These are phyloP conservation scores for Arthrocladium fulminans DNA, from an alignment of 2,329 filamentous ascomycete genomes.

Conservation along the genomic window DNA sequence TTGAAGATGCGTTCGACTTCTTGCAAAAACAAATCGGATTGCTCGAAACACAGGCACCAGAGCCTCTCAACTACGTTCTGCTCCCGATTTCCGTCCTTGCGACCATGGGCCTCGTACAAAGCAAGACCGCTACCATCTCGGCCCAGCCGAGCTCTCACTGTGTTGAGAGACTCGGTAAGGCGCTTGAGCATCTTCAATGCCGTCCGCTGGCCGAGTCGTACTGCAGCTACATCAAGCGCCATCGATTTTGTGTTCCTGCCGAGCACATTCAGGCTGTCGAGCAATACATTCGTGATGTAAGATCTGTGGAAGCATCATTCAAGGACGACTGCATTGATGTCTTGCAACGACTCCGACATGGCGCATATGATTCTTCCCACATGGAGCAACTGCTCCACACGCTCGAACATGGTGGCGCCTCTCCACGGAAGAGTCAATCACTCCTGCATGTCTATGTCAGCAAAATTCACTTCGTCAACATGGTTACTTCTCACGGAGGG, in stretches of 20 bases:
- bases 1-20: slow-evolving; percentile 15
- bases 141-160: slow-evolving; percentile 10
- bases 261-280: slow-evolving; percentile 15
- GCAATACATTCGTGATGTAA: slow-evolving; percentile 7
- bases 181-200: slow-evolving; percentile 19
- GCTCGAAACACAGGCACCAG: slow-evolving; percentile 19
- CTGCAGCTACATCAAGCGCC: background rate
- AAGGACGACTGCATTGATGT: slow-evolving; percentile 12
- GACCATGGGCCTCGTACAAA: slow-evolving; percentile 11
- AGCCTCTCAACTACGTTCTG: slow-evolving; percentile 9
- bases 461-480: slow-evolving; percentile 22
- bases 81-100: slow-evolving; percentile 22
- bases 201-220: slow-evolving; percentile 8
- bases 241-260: slow-evolving; percentile 14
- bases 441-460: slow-evolving; percentile 10
- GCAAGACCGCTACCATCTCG: slow-evolving; percentile 7
- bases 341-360: slow-evolving; percentile 17
- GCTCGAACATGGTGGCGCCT: slow-evolving; percentile 8
- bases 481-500: slow-evolving; percentile 18
- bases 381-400: slow-evolving; percentile 15
- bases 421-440: slow-evolving; percentile 12
- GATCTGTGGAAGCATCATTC: slow-evolving; percentile 10
- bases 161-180: slow-evolving; percentile 16
- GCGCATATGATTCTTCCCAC: slow-evolving; percentile 9
- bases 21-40: slow-evolving; percentile 17